Conservation (phyloP, 768 basidiomycete species). For the Tricholoma sp. region DNA sequence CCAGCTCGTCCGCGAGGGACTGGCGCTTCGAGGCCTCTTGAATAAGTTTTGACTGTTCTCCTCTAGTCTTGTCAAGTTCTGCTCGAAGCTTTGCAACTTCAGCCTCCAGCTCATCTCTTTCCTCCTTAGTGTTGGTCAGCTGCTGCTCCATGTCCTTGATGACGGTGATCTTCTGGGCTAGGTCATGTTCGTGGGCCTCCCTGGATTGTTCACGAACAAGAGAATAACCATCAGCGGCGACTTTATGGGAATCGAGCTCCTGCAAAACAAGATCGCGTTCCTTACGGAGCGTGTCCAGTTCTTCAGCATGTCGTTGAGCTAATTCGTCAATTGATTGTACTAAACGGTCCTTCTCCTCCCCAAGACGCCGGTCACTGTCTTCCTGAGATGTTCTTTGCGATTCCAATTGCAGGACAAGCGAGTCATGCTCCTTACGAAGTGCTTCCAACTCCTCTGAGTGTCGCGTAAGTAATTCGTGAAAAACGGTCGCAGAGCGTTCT, state of each 20-base stretch:
- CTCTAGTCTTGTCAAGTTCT: conserved; percentile 55
- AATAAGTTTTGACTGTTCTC: conserved; percentile 57
- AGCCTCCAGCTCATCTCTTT: conserved; percentile 38
- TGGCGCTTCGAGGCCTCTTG: conserved; percentile 74
- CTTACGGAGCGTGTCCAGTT: conserved; percentile 40
- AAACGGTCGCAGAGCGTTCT: conserved; percentile 32
- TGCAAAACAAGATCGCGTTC: conserved; percentile 47
- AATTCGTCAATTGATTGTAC: conserved; percentile 42
- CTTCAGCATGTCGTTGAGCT: conserved; percentile 41
- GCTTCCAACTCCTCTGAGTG: conserved; percentile 45
- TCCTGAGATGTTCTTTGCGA: conserved; percentile 48
- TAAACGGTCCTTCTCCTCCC: conserved; percentile 44
- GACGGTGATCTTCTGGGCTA: conserved; percentile 44
- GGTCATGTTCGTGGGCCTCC: conserved; percentile 37
- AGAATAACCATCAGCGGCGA: conserved; percentile 45
- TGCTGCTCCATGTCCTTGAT: conserved; percentile 48
- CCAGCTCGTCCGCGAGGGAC: conserved; percentile 69
- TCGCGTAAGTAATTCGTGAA: conserved; percentile 44
- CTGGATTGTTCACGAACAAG: conserved; percentile 37
- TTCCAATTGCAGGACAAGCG: conserved; percentile 55
- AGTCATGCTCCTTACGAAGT: conserved; percentile 43
- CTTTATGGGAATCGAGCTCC: conserved; percentile 61
- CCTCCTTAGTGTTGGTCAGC: conserved; percentile 38
- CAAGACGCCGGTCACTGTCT: conserved; percentile 35
- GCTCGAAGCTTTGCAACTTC: conserved; percentile 49